These are phyloP conservation scores for Trichoderma sp. DNA, from an alignment of 2,329 filamentous ascomycete species.

Conservation along the genomic window DNA sequence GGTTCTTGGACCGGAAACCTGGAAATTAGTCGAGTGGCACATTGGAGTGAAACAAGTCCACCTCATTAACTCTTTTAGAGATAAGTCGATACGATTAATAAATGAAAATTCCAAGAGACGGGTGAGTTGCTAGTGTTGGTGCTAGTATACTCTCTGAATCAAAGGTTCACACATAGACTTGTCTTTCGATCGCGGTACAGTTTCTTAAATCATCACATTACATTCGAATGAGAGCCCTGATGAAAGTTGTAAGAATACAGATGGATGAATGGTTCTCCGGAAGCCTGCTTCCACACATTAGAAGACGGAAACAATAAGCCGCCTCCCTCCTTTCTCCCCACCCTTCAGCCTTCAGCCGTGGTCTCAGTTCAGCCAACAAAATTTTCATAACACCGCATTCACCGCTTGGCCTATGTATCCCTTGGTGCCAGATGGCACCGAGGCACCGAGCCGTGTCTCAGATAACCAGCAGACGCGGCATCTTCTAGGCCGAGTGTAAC, in stretches of 20 bases:
- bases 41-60: background rate
- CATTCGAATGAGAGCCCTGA: background rate
- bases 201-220: background rate
- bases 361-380: background rate
- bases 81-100: background rate
- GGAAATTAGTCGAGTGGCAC: background rate
- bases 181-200: fast-evolving
- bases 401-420: background rate
- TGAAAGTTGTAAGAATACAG: background rate
- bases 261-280: background rate
- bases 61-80: background rate
- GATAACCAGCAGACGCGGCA: background rate
- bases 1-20: background rate
- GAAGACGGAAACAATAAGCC: background rate
- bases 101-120: background rate
- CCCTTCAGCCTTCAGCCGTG: background rate
- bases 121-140: background rate
- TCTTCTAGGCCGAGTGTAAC: background rate
- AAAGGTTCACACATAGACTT: background rate
- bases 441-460: background rate
- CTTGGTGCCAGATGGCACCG: background rate
- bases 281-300: background rate
- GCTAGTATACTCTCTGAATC: background rate
- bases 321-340: background rate
- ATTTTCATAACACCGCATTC: background rate